Evolutionary conservation across 2,329 filamentous ascomycete species (phyloP).

Genomic region (Didymellaceae sp.): DNA sequence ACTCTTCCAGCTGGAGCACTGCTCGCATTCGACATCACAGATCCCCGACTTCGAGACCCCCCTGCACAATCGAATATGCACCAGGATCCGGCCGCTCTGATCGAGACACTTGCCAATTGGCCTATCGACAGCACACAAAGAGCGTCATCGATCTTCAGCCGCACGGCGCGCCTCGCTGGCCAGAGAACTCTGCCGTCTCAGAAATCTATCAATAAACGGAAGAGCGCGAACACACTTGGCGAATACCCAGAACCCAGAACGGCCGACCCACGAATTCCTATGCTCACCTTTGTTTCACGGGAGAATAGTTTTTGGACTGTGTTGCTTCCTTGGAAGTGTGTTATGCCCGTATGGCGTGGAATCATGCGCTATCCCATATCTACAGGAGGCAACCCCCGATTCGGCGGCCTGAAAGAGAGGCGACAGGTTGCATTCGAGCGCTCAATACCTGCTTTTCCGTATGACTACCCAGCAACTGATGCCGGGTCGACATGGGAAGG

Average conservation of each 20-base stretch:
- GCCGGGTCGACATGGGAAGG: constrained; percentile 82
- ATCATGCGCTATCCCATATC: constrained; percentile 82
- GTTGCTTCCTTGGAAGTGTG: constrained; percentile 88
- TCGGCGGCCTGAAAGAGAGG: constrained; percentile 81
- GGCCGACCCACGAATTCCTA: constrained; percentile 77
- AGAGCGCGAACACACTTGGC: constrained; percentile 68
- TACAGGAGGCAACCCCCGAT: constrained; percentile 78
- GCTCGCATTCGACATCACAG: constrained; percentile 74
- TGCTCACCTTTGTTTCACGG: constrained; percentile 71
- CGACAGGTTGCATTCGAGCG: constrained; percentile 84
- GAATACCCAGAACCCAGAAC: constrained; percentile 62
- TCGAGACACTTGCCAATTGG: constrained; percentile 71
- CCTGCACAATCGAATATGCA: constrained; percentile 59
- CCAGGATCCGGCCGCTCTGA: constrained; percentile 37
- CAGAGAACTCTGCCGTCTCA: constrained; percentile 73
- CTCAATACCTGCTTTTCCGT: constrained; percentile 81
- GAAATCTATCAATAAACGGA: constrained; percentile 80
- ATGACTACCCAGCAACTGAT: constrained; percentile 79
- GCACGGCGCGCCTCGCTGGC: constrained; percentile 68
- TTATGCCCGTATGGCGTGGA: constrained; percentile 83
- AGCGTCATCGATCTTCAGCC: constrained; percentile 69
- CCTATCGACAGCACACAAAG: constrained; percentile 62
- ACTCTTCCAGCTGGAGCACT: constrained; percentile 73
- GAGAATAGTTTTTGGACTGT: constrained; percentile 73
- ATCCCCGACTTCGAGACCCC: constrained; percentile 82